Conservation (phyloP, 1,284 basidiomycete genomes). For the Trametes sp. region DNA sequence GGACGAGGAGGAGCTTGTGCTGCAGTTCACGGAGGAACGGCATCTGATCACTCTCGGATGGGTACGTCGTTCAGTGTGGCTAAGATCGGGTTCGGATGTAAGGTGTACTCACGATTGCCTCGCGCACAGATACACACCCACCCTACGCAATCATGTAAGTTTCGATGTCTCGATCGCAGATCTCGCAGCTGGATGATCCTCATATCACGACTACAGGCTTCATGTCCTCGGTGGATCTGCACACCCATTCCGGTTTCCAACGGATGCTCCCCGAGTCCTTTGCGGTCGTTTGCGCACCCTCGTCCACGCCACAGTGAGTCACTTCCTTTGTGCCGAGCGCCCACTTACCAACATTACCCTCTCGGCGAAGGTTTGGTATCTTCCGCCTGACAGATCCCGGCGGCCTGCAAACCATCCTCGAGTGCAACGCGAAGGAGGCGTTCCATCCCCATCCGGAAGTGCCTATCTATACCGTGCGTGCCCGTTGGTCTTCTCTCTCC, state of each 20-base stretch:
- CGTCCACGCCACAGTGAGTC: slow-evolving; percentile 74
- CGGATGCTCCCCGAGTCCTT: slow-evolving; percentile 89
- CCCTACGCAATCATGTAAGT: slow-evolving; percentile 85
- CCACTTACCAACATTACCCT: slow-evolving; percentile 13
- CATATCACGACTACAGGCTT: slow-evolving; percentile 57
- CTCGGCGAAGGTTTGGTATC: slow-evolving; percentile 72
- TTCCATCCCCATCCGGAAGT: slow-evolving; percentile 87
- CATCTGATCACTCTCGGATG: slow-evolving; percentile 87
- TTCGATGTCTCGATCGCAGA: neutral
- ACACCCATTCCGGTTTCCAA: slow-evolving; percentile 89
- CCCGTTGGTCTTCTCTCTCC: slow-evolving; percentile 5
- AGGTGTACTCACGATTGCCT: slow-evolving; percentile 17
- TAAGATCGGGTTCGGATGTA: neutral
- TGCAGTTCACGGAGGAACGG: slow-evolving; percentile 81
- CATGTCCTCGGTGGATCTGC: slow-evolving; percentile 89
- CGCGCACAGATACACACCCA: slow-evolving; percentile 85
- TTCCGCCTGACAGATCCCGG: slow-evolving; percentile 88
- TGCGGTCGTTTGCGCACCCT: slow-evolving; percentile 90
- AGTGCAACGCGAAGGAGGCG: slow-evolving; percentile 72
- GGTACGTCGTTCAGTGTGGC: slow-evolving; percentile 60
- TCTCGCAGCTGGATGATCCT: slow-evolving; percentile 8
- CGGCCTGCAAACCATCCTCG: slow-evolving; percentile 74
- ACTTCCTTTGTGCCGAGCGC: neutral
- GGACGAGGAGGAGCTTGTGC: slow-evolving; percentile 87
- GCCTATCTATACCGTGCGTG: slow-evolving; percentile 81